phyloP scores from a whole-genome alignment of 495 filamentous ascomycete genomes.

The Cenococcum geophilum region DNA sequence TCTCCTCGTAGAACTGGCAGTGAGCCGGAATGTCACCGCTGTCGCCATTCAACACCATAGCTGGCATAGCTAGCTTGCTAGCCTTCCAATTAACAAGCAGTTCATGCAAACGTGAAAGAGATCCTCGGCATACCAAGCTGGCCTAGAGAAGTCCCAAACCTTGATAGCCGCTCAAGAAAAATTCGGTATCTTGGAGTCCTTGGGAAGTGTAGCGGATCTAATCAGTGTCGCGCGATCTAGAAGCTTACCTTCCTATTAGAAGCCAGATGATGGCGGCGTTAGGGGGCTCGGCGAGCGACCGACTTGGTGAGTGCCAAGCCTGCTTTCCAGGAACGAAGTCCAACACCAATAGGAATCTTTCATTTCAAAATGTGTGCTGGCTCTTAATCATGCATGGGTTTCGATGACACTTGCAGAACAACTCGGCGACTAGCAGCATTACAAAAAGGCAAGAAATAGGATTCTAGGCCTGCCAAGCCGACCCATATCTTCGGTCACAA shows the following conservation, averaged over 20 bases:
- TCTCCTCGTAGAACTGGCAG: neutral
- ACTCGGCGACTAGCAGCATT: neutral
- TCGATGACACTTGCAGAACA: neutral
- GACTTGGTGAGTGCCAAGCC: too few species aligned
- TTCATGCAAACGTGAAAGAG: neutral
- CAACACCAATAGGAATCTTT: neutral
- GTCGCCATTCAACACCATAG: neutral
- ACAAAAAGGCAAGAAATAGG: neutral
- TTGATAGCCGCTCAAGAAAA: neutral
- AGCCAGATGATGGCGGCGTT: neutral
- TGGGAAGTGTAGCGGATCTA: neutral
- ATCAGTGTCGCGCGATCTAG: neutral
- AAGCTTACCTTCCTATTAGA: neutral
- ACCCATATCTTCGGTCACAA: neutral
- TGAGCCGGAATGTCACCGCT: neutral
- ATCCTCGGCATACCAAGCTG: neutral
- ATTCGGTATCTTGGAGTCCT: neutral
- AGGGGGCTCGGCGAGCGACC: too few species aligned
- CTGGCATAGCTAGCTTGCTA: neutral
- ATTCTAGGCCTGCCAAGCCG: neutral
- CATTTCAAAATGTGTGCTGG: neutral
- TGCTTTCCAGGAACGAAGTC: neutral
- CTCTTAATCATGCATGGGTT: neutral
- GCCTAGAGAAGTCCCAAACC: neutral
- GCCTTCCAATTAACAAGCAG: neutral